Percentiles rank a stretch among this genome's conserved stretches.
These are phyloP conservation scores for Spathaspora girioi DNA, from an alignment of 805 yeast genomes.

Conservation along the genomic window DNA sequence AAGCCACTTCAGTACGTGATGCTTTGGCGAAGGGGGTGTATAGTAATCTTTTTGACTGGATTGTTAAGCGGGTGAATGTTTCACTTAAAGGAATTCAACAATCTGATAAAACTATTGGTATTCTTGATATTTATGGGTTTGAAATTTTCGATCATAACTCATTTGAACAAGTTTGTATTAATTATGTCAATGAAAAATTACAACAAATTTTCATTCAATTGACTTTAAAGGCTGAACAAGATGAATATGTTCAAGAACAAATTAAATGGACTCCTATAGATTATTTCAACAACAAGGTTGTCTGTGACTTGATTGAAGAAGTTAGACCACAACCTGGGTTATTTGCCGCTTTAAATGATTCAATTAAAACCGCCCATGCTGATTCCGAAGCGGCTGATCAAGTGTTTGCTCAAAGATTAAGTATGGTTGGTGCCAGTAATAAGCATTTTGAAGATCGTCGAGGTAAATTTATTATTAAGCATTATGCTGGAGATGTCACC, in stretches of 20 bases:
- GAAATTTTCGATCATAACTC: conserved; percentile 94
- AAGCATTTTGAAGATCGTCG: conserved; percentile 88
- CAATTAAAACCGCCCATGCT: conserved; percentile 97
- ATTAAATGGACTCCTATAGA: conserved; percentile 97
- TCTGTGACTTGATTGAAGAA: conserved; percentile 93
- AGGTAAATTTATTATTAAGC: conserved; percentile 84
- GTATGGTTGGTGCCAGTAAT: conserved; percentile 70
- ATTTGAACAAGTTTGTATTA: conserved; percentile 92
- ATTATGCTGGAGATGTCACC: conserved; percentile 98
- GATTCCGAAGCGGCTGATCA: conserved; percentile 96
- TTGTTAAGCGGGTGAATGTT: conserved; percentile 83
- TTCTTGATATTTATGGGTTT: conserved; percentile 92
- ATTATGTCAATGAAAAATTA: conserved; percentile 91
- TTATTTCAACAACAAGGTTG: conserved; percentile 92
- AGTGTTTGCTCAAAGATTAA: conserved; percentile 87
- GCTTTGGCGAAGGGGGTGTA: conserved; percentile 94
- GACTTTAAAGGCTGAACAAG: conserved; percentile 95
- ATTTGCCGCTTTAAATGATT: conserved; percentile 94
- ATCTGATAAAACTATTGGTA: conserved; percentile 72
- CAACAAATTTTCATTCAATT: conserved; percentile 96
- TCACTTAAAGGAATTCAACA: conserved; percentile 52
- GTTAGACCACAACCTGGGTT: conserved; percentile 89
- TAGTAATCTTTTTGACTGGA: conserved; percentile 93
- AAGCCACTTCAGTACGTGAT: conserved; percentile 92
- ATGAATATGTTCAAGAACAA: conserved; percentile 91